Conservation (phyloP, 2,329 filamentous ascomycete genomes). For the Fusarium sp. region DNA sequence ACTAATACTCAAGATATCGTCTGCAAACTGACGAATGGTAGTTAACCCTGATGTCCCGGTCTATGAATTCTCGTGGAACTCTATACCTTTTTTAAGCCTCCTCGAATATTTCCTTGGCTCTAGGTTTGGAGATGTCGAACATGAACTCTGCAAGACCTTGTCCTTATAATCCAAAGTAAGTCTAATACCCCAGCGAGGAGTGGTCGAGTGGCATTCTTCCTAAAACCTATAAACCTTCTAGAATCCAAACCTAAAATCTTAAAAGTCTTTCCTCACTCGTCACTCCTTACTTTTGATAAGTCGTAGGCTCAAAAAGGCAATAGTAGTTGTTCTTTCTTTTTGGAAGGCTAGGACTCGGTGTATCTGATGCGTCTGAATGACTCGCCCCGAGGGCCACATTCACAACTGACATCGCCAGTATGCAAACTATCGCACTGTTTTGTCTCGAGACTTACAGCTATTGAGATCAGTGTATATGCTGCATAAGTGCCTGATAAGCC, state of each 20-base stretch:
- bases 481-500: too few relatives aligned
- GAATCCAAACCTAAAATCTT: conserved; percentile 2
- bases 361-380: too few relatives aligned
- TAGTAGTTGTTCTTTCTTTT: neutral
- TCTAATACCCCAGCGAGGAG: neutral
- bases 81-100: neutral
- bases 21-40: neutral
- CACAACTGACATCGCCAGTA: too few relatives aligned
- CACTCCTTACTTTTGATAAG: conserved; percentile 1
- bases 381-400: too few relatives aligned
- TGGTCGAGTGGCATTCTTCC: neutral
- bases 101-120: neutral
- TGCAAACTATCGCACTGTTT: too few relatives aligned
- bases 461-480: too few relatives aligned
- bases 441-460: too few relatives aligned
- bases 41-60: neutral
- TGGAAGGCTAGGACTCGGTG: too few relatives aligned
- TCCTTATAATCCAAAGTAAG: neutral
- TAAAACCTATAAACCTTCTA: conserved; percentile 4
- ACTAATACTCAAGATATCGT: too few relatives aligned
- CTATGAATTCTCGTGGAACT: neutral
- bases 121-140: neutral
- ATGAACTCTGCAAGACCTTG: neutral
- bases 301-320: neutral
- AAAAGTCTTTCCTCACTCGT: neutral